Conservation (phyloP, 2,329 filamentous ascomycete species). For the Lasiodiplodia sp. region DNA sequence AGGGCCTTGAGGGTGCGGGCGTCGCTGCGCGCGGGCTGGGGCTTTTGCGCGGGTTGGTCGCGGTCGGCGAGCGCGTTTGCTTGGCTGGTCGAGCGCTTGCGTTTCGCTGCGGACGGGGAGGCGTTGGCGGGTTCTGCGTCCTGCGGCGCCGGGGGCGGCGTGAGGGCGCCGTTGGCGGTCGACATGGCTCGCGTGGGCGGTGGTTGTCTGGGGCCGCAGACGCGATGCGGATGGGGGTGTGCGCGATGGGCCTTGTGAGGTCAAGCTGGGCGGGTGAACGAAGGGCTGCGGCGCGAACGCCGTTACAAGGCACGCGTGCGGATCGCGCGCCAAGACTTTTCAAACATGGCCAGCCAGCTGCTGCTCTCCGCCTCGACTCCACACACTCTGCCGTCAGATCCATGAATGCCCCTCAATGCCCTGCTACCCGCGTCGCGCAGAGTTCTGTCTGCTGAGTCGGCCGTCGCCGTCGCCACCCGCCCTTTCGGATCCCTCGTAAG, state of each 20-base stretch:
- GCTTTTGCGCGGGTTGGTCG: slow-evolving; percentile 35
- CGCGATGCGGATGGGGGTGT: slow-evolving; percentile 27
- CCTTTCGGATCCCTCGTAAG: not conserved
- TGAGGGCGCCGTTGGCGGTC: slow-evolving; percentile 47
- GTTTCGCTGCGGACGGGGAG: slow-evolving; percentile 49
- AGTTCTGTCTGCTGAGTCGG: slow-evolving; percentile 5
- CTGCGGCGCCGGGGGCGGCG: slow-evolving; percentile 41
- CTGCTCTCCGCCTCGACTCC: not conserved
- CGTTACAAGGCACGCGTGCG: slow-evolving; percentile 16
- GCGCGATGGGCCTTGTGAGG: slow-evolving; percentile 27
- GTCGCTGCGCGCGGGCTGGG: slow-evolving; percentile 32
- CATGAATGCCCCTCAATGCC: slow-evolving; percentile 28
- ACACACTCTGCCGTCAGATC: not conserved
- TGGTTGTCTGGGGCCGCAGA: slow-evolving; percentile 26
- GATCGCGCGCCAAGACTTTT: slow-evolving; percentile 10
- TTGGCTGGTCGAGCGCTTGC: slow-evolving; percentile 53
- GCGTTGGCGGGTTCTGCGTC: slow-evolving; percentile 34
- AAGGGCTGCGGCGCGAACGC: slow-evolving; percentile 4
- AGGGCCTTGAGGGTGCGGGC: slow-evolving; percentile 38
- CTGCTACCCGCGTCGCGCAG: slow-evolving; percentile 21
- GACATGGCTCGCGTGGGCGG: slow-evolving; percentile 36
- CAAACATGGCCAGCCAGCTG: not conserved
- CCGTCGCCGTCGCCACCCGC: not conserved
- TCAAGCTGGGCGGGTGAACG: slow-evolving; percentile 2
- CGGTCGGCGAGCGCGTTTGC: slow-evolving; percentile 39